Evolutionary conservation across 2,329 filamentous ascomycete genomes (phyloP), one percentile per base, ranked within the genome.

Genomic region (Stemphylium beticola): DNA sequence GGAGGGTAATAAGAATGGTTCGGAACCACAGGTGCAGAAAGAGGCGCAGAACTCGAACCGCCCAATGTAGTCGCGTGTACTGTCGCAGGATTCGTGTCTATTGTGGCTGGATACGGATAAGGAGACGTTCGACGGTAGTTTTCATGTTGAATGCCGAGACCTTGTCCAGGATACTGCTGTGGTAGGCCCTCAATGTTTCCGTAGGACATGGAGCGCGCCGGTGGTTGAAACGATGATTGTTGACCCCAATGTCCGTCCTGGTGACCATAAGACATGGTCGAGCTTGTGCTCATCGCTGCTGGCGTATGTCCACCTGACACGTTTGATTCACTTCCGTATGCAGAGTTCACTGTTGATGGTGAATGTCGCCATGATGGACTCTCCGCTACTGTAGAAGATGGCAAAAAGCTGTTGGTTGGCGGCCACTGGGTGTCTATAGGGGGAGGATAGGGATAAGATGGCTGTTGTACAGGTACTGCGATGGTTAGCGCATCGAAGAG

Each of bases 171-270:
- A 42, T 70, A 75, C 10, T 75, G 69, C 18, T 70, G 70, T 10
- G 68, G 62, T 12, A 75, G 45, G 2, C 73, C 68, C 47, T 77
- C 74, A 9, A 76, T 75, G 33, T 75, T 72, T 4, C 74, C 72
- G 41, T 75, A 77, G 0, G 74, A 77, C 74, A 77, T 76, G 6
- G 73, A 75, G 49, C 74, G 61, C 20, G 69, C 63, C 4, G 73
- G 73, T 4, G 68, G 66, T 37, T 72, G 69, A 12, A 72, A 68
- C 12, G 60, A 51, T 24, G 65, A 61, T 46, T 69, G 63, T 29
- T 61, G 63, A 7, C 52, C 53, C 72, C 71, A 74, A 33, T 69
- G 71, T n/a, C 43, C 54, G 15, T 74, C 73, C 44, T 65, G 67
- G 38, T 67, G 69, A 24, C 60, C 69, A 36, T 73, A 73, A 17